These are phyloP conservation scores for Fraxinus angustifolia DNA, from an alignment of 305 asterid species.

Conservation along the genomic window DNA sequence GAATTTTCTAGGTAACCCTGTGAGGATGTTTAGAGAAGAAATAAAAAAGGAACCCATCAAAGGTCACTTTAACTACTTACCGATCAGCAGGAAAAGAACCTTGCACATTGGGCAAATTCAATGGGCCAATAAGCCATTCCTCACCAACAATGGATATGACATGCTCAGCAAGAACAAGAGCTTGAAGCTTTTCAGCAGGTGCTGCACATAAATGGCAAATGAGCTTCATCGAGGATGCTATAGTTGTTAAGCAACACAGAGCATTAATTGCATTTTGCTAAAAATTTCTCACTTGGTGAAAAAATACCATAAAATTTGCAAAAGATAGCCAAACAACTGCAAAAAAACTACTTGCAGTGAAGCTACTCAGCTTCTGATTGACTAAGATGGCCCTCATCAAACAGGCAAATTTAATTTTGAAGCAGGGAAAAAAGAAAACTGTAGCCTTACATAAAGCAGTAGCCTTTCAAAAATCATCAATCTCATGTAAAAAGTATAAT, in stretches of 20 bases:
- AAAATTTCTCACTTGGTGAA: neutral
- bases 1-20: neutral
- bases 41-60: slow-evolving; percentile 15
- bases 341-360: slow-evolving; percentile 11
- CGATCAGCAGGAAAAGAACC: slow-evolving; percentile 57
- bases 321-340: slow-evolving; percentile 3
- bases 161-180: slow-evolving; percentile 74
- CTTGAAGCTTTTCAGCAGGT: slow-evolving; percentile 68
- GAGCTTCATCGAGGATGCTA: slow-evolving; percentile 9
- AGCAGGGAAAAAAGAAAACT: neutral
- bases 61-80: slow-evolving; percentile 34
- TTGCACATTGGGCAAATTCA: slow-evolving; percentile 37
- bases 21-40: neutral
- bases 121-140: slow-evolving; percentile 68
- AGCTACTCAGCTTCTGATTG: neutral
- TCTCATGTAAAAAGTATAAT: neutral
- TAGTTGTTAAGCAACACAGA: neutral
- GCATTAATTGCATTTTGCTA: neutral
- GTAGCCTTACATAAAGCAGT: neutral
- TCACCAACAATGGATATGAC: slow-evolving; percentile 69
- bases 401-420: neutral
- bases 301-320: neutral
- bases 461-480: neutral
- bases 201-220: slow-evolving; percentile 46
- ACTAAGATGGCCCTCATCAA: slow-evolving; percentile 10